Conservation (phyloP, 177 flowering plant genomes). For the Vitis hybrid region DNA sequence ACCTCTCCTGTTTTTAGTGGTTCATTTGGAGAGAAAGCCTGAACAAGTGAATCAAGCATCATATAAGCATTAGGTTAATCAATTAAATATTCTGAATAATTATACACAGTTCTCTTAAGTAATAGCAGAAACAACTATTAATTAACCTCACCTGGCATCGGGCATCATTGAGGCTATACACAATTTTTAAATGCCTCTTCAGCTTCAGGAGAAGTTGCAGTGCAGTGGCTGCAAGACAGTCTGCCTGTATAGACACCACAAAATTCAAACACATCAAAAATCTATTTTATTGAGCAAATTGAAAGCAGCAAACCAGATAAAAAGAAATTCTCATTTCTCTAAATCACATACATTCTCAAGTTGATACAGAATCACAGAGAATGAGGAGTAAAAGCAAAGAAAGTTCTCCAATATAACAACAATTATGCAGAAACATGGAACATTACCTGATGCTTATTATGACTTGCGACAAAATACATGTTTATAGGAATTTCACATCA, state of each 20-base stretch:
- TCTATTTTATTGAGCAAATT: not conserved
- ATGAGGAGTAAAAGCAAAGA: not conserved
- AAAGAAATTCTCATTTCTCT: not conserved
- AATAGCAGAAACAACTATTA: not conserved
- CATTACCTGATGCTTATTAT: no score
- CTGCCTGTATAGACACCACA: constrained; percentile 48
- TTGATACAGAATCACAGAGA: not conserved
- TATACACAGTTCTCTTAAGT: not conserved
- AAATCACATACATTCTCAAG: not conserved
- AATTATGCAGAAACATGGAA: no score
- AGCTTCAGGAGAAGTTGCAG: constrained; percentile 85
- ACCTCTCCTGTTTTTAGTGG: constrained; percentile 75
- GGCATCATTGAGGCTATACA: constrained; percentile 74
- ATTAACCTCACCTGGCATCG: constrained; percentile 74
- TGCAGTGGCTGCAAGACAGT: constrained; percentile 72
- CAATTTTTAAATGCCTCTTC: constrained; percentile 85
- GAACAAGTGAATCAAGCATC: constrained; percentile 9
- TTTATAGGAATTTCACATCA: no score
- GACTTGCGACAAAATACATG: no score
- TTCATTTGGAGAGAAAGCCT: constrained; percentile 87
- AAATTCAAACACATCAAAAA: not conserved
- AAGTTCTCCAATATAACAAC: no score
- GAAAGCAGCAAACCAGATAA: not conserved
- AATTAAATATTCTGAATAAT: not conserved
- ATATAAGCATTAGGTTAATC: not conserved